Conservation (phyloP, 495 filamentous ascomycete species). For the Acidomyces sp. region DNA sequence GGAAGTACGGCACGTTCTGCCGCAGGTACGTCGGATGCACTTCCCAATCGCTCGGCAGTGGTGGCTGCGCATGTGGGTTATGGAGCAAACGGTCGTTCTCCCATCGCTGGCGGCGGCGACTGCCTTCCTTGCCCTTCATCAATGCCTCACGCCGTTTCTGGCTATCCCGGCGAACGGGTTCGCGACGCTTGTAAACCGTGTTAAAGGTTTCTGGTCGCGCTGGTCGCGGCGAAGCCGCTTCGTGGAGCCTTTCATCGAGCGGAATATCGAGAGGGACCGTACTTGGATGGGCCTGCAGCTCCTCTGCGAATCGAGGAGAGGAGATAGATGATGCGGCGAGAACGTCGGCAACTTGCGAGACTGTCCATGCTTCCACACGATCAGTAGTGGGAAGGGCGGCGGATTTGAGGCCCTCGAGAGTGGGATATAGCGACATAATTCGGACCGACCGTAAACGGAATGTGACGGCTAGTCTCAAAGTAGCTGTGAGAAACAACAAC, state of each 20-base stretch:
- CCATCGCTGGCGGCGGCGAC: constrained; percentile 73
- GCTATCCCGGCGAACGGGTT: constrained; percentile 43
- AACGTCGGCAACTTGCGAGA: constrained; percentile 12
- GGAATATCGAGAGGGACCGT: constrained; percentile 29
- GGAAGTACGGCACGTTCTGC: constrained; percentile 70
- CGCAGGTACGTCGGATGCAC: constrained; percentile 65
- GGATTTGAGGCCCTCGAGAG: constrained; percentile 1
- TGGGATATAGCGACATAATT: constrained; percentile 5
- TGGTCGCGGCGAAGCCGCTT: constrained; percentile 1
- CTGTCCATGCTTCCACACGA: constrained; percentile 21
- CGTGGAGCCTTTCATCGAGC: constrained; percentile 32
- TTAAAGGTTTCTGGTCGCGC: constrained; percentile 6
- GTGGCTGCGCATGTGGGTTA: constrained; percentile 77
- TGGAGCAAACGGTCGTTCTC: constrained; percentile 85
- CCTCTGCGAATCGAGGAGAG: neutral
- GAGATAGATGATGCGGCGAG: constrained; percentile 9
- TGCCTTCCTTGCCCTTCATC: constrained; percentile 89
- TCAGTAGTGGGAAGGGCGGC: constrained; percentile 10
- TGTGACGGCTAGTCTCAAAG: neutral
- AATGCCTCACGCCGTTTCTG: constrained; percentile 60
- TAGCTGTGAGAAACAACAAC: neutral
- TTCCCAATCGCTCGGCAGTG: constrained; percentile 67
- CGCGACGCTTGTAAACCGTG: constrained; percentile 19
- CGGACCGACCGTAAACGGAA: neutral
- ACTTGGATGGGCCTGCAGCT: constrained; percentile 15